Evolutionary conservation across 176 grass and related monocot genomes (phyloP), one percentile per base, ranked within the genome.

Genomic region (Typha latifolia): DNA sequence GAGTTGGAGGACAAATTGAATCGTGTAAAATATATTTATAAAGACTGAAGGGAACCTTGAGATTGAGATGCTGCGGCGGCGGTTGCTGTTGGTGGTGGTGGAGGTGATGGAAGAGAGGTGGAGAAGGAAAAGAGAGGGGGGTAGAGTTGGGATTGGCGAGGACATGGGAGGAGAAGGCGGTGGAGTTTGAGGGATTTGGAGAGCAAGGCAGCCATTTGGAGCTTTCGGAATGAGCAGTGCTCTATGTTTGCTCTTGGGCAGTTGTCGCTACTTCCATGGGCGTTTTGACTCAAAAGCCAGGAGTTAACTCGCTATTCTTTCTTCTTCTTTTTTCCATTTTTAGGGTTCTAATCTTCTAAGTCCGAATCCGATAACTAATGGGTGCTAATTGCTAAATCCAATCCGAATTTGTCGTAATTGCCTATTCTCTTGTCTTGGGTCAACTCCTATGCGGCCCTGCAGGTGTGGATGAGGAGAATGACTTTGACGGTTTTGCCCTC

Each of bases 1-100:
- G 47, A 15, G 4, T 43, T 20, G 14, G 15, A 62, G 9, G 49
- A 4, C 23, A 14, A 19, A 32, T 22, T 14, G 67, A 18, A 12
- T 16, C 6, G 14, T n/a, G 29, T 49, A 14, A 34, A 20, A 65
- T n/a, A 53, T 1, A 23, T 14, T 12, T 4, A 23, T 9, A 11
- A n/a, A 20, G 12, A 51, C 32, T n/a, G 49, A 43, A 16, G 14
- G 56, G 12, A 73, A 68, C 66, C 53, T 68, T 48, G 67, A 47
- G 59, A 53, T 43, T 31, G 51, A 61, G 68, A 87, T 78, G 82
- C 77, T 63, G 67, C 49, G 55, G 47, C 22, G 69, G 75, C 71
- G 63, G 85, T 2, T 2, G 70, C 10, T 4, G 49, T 32, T 37
- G 68, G 47, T 3, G 53, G 64, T 8, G 72, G 67, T n/a, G 84